Evolutionary conservation across 805 yeast species (phyloP).

Genomic region (Lachancea lanzarotensis): DNA sequence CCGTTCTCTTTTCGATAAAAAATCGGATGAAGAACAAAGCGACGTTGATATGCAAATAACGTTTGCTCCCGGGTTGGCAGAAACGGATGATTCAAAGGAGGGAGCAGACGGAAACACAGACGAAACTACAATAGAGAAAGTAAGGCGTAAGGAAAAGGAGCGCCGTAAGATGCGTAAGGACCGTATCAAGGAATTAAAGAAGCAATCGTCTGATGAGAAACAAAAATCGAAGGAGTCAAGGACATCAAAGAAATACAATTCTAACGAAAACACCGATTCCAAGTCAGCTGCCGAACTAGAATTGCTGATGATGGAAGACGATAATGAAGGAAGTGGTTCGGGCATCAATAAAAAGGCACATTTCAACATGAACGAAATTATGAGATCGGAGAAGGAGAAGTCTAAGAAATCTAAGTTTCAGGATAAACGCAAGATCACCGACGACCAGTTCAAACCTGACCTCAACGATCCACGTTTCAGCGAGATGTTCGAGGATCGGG

Average conservation of each 20-base stretch:
- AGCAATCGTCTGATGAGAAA: slow-evolving; percentile 44
- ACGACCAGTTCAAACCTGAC: slow-evolving; percentile 58
- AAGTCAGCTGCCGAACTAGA: slow-evolving; percentile 66
- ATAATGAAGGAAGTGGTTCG: slow-evolving; percentile 30
- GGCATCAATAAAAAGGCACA: slow-evolving; percentile 45
- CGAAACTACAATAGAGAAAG: slow-evolving; percentile 70
- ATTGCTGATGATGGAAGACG: slow-evolving; percentile 62
- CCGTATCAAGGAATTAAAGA: slow-evolving; percentile 55
- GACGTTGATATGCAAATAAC: slow-evolving; percentile 93
- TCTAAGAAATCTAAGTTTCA: slow-evolving; percentile 42
- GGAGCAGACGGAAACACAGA: slow-evolving; percentile 38
- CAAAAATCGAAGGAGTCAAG: slow-evolving; percentile 33
- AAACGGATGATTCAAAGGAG: slow-evolving; percentile 28
- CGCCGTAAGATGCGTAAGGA: slow-evolving; percentile 82
- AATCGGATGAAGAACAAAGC: slow-evolving; percentile 42
- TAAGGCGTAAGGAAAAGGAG: slow-evolving; percentile 86
- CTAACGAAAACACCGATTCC: slow-evolving; percentile 21
- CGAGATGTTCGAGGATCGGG: slow-evolving; percentile 77
- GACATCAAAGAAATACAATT: slow-evolving; percentile 17
- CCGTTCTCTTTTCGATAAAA: slow-evolving; percentile 30
- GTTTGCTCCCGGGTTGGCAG: slow-evolving; percentile 79
- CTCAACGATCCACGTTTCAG: slow-evolving; percentile 79
- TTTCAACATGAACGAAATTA: slow-evolving; percentile 71
- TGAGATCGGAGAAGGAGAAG: slow-evolving; percentile 65
- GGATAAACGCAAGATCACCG: slow-evolving; percentile 44